Evolutionary conservation across 106 monocot species (phyloP), one percentile per base, ranked within the genome.

Genomic region (Cymbidium sinense): DNA sequence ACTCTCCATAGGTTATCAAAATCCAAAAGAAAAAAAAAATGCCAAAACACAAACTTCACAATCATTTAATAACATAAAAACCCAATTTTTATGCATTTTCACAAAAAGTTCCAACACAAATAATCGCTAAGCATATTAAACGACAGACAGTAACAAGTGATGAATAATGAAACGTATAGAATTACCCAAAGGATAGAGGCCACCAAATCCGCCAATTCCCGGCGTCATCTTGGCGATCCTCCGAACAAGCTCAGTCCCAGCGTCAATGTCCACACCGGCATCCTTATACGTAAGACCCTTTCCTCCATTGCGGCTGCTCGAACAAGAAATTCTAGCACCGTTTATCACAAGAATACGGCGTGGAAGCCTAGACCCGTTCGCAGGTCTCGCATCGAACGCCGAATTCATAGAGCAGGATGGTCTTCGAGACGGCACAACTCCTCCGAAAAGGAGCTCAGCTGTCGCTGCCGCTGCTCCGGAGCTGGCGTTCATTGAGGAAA

Each of bases 191-290:
- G 89, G 89, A 72, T 77, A 95, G 25, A 91, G 87, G 4, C 95
- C 95, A 5, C 95, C 91, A 39, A 95, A 95, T 1, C 95, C 95
- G 23, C 95, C 95, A 29, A 95, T 89, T 15, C 87, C 91, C 7
- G 91, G 91, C 6, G 89, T 84, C 91, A 95, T 86, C 83, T 86
- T 95, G 9, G 87, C 89, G 61, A 95, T 95, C 84, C 95, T 81
- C 29, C 83, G 77, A 29, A 95, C 95, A 25, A 95, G 81, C 84
- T 91, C 95, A 5, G 89, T 43, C 30, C 95, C 95, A n/a, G 95
- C 95, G n/a, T 95, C 89, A 43, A 95, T 91, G 34, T 95, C 95
- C 0, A 95, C 95, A 35, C 95, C 95, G 19, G 95, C 87, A 23
- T 85, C 91, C 86, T 95, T 95, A 52, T 91, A 95, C 0, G 95